Base-by-base conservation (phyloP, 495 filamentous ascomycete species). In the Talaromyces ruber region DNA sequence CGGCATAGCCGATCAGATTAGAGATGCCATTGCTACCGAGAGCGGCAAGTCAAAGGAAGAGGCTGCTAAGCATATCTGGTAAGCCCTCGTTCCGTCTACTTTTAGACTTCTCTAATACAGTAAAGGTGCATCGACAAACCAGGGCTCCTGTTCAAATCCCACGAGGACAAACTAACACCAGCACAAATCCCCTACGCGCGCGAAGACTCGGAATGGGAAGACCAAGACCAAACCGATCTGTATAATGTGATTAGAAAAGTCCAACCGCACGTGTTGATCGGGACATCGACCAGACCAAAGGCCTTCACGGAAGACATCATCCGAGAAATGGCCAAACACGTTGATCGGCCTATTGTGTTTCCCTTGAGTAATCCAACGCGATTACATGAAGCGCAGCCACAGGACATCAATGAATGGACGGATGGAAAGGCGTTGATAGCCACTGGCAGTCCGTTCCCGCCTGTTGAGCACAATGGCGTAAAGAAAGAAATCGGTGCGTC, bases 281-380 rank as follows among this genome's bases (percentile, higher is more conserved):
- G 92, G 9, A 93, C 89, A 2, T 94, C 90, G 5, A 97, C 92
- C 0, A 83, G 85, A 4, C 89, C 91, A 4, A 83, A 84, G n/a
- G 68, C 90, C 3, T 96, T 97, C 71, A 92, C 88, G 0, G 77
- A 91, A 63, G 81, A 89, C 25, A 72, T 91, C 59, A 78, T 96
- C 22, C 76, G 78, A 24, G 90, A 87, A 65, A 95, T 97, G 90
- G 86, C 88, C n/a, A 79, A 82, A 29, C 84, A 93, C 64, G 83
- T 90, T 1, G 80, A 88, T 1, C 82, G 86, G 5, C 92, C 92
- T 28, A 88, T 94, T 56, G 84, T 97, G 58, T 85, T 96, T 60
- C 92, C 92, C 0, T 81, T 96, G 18, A 92, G 88, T 12, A 97
- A 97, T 69, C 92, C 92, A 3, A 97, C 92, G 0, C 77, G 84